Percentiles rank a stretch among this genome's conserved stretches.
Evolutionary conservation across 2,329 filamentous ascomycete genomes (phyloP).

Genomic region (Huntiella omanensis): DNA sequence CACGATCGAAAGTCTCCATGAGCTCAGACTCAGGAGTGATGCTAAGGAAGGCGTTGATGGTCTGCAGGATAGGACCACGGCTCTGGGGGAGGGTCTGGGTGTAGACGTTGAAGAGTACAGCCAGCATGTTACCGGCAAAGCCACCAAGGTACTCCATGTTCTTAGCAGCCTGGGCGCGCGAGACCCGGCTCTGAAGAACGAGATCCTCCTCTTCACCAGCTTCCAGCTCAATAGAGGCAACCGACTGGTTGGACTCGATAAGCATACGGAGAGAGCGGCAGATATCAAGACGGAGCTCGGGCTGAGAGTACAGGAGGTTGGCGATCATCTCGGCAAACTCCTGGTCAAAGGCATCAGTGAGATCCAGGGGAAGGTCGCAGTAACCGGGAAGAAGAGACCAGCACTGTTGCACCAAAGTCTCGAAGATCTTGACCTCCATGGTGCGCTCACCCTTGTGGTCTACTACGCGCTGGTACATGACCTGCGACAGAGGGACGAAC

Average conservation of each 20-base stretch:
- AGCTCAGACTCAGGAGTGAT: slow-evolving; percentile 64
- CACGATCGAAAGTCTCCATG: slow-evolving; percentile 72
- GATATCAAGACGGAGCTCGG: slow-evolving; percentile 68
- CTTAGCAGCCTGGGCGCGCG: slow-evolving; percentile 53
- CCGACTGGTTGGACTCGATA: slow-evolving; percentile 78
- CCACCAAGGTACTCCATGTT: slow-evolving; percentile 66
- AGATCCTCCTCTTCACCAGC: slow-evolving; percentile 47
- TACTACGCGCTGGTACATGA: slow-evolving; percentile 74
- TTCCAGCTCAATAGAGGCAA: slow-evolving; percentile 48
- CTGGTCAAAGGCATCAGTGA: slow-evolving; percentile 63
- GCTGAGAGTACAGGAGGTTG: slow-evolving; percentile 82
- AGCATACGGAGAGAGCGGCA: slow-evolving; percentile 73
- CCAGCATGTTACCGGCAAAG: slow-evolving; percentile 75
- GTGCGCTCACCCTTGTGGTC: slow-evolving; percentile 73
- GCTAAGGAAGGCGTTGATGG: slow-evolving; percentile 86
- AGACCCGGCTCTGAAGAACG: slow-evolving; percentile 58
- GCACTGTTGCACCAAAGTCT: slow-evolving; percentile 86
- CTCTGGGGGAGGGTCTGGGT: slow-evolving; percentile 88
- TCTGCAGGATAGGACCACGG: slow-evolving; percentile 75
- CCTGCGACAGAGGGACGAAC: slow-evolving; percentile 74
- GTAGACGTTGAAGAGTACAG: slow-evolving; percentile 98
- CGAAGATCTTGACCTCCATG: slow-evolving; percentile 93
- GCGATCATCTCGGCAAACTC: slow-evolving; percentile 75
- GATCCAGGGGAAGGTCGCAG: slow-evolving; percentile 76
- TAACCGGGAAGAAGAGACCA: slow-evolving; percentile 91